Evolutionary conservation across 352 stramenopile genomes (phyloP).

Genomic region (Nannochloropsis limnetica): DNA sequence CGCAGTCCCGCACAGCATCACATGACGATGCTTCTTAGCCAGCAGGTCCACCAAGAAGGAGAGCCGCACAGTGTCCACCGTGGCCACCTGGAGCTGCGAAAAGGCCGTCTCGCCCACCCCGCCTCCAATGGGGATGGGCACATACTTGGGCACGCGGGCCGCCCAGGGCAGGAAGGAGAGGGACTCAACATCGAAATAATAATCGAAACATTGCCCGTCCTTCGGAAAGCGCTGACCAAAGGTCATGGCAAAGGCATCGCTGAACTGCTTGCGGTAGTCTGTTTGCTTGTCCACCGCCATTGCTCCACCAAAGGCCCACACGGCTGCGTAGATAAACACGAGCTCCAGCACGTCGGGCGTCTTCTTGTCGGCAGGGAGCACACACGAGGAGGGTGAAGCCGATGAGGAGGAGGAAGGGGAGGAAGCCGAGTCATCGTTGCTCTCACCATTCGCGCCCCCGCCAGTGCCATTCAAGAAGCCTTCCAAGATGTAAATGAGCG

Average conservation of each 20-base stretch:
- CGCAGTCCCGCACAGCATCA: constrained; percentile 86
- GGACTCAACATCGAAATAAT: constrained; percentile 85
- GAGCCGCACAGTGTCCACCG: constrained; percentile 85
- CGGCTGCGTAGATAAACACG: constrained; percentile 87
- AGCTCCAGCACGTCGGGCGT: constrained; percentile 80
- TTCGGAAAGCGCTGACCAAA: constrained; percentile 81
- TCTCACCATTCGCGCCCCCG: constrained; percentile 49
- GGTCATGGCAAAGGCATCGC: constrained; percentile 60
- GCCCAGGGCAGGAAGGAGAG: constrained; percentile 84
- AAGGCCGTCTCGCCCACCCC: constrained; percentile 83
- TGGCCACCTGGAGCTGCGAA: constrained; percentile 87
- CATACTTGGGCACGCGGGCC: constrained; percentile 68
- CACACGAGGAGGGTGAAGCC: background rate
- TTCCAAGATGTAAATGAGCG: constrained; percentile 88
- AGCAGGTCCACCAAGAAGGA: constrained; percentile 86
- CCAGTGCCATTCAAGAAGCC: constrained; percentile 68
- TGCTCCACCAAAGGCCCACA: constrained; percentile 89
- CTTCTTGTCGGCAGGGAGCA: constrained; percentile 70
- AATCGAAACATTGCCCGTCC: constrained; percentile 89
- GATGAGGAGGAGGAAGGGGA: background rate
- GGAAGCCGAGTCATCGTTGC: background rate
- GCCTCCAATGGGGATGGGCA: constrained; percentile 77
- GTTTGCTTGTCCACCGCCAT: constrained; percentile 79
- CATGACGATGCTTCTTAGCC: constrained; percentile 77
- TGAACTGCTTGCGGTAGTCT: constrained; percentile 65